Evolutionary conservation across 345 rosid species (phyloP).

Genomic region (Gossypium raimondii): DNA sequence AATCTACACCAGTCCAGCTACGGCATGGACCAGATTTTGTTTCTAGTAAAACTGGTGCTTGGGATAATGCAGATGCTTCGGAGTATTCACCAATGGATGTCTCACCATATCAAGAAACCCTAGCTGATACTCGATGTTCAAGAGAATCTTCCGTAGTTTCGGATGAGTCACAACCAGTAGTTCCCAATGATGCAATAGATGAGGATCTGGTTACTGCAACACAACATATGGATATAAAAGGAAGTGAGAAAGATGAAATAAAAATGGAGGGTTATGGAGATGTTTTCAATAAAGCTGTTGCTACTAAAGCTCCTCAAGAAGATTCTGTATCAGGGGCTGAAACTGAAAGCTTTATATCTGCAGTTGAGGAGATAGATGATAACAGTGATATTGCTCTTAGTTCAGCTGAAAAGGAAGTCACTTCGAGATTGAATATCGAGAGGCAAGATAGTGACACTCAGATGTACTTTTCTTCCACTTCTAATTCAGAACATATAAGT

Average conservation of each 20-base stretch:
- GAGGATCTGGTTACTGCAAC: conserved; percentile 61
- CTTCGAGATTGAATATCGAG: conserved; percentile 43
- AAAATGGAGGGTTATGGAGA: conserved; percentile 31
- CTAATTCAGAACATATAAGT: conserved; percentile 33
- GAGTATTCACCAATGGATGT: conserved; percentile 83
- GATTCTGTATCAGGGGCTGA: conserved; percentile 64
- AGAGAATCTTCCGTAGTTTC: conserved; percentile 61
- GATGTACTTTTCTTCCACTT: conserved; percentile 27
- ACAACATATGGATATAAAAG: conserved; percentile 58
- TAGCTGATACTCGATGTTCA: conserved; percentile 32
- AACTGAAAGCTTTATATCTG: conserved; percentile 87
- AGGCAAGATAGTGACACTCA: conserved; percentile 43
- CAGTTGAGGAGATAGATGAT: conserved; percentile 69
- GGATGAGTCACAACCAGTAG: conserved; percentile 42
- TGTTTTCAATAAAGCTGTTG: conserved; percentile 28
- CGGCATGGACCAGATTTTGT: conserved; percentile 49
- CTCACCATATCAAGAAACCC: conserved; percentile 60
- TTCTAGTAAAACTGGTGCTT: conserved; percentile 35
- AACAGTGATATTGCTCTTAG: conserved; percentile 38
- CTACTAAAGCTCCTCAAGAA: conserved; percentile 39
- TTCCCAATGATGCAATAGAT: conserved; percentile 39
- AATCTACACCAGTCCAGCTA: conserved; percentile 47
- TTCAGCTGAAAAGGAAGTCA: conserved; percentile 61
- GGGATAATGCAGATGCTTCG: conserved; percentile 46
- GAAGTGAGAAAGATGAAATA: conserved; percentile 23